These are phyloP conservation scores for Actinomortierella wolfii DNA, from an alignment of 371 early-diverging fungal species.

Conservation along the genomic window DNA sequence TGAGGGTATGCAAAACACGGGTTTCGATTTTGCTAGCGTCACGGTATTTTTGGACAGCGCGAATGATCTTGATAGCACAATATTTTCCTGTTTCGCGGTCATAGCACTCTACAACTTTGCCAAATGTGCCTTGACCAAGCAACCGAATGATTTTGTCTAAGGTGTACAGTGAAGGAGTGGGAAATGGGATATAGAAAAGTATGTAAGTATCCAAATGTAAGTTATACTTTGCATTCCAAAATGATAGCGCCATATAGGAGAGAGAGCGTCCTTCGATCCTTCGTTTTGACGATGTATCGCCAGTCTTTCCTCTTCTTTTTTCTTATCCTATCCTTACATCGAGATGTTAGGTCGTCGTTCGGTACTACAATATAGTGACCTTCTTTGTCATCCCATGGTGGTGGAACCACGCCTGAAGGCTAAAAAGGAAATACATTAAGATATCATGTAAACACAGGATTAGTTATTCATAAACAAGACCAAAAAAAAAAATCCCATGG, in stretches of 20 bases:
- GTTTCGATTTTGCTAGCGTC: slow-evolving; percentile 93
- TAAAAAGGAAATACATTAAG: too few species aligned
- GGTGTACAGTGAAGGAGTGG: slow-evolving; percentile 12
- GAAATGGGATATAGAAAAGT: too few species aligned
- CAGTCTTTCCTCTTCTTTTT: too few species aligned
- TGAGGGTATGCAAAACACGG: slow-evolving; percentile 78
- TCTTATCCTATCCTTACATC: slow-evolving; percentile 59
- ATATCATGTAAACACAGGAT: too few species aligned
- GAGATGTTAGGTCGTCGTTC: slow-evolving; percentile 71
- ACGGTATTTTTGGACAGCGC: slow-evolving; percentile 92
- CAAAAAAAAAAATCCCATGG: too few species aligned
- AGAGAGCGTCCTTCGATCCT: too few species aligned
- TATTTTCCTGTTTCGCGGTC: slow-evolving; percentile 66
- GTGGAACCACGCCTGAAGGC: background rate
- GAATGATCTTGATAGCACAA: slow-evolving; percentile 88
- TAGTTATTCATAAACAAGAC: background rate
- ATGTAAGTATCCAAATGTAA: too few species aligned
- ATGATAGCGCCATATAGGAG: too few species aligned
- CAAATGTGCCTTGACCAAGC: slow-evolving; percentile 97
- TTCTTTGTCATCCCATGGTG: slow-evolving; percentile 86
- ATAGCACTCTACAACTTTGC: slow-evolving; percentile 91
- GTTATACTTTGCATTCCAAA: too few species aligned
- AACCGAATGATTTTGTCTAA: slow-evolving; percentile 80
- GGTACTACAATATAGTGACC: slow-evolving; percentile 87
- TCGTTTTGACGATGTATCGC: too few species aligned